Percentiles rank a stretch among this genome's conserved stretches.
phyloP scores from a whole-genome alignment of 1,139 yeast genomes.

The Hemisphaericaspora lyxosophila region DNA sequence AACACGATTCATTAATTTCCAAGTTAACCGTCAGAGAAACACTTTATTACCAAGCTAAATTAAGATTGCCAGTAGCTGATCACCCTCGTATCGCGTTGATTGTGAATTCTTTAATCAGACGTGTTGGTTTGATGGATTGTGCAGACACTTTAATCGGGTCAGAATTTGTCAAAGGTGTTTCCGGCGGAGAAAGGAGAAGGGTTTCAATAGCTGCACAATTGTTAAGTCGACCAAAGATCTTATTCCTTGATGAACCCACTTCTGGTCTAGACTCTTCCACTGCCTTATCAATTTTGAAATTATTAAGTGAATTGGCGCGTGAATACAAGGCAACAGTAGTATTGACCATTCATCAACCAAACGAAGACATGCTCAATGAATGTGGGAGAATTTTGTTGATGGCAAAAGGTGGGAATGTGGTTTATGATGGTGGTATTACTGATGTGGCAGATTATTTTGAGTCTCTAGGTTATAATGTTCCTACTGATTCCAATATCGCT shows the following conservation, averaged over 20 bases:
- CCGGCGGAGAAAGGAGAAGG: slow-evolving; percentile 87
- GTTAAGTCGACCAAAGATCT: slow-evolving; percentile 65
- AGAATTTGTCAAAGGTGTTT: slow-evolving; percentile 64
- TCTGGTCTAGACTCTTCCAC: slow-evolving; percentile 82
- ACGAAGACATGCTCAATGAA: slow-evolving; percentile 54
- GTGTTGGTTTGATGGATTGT: slow-evolving; percentile 74
- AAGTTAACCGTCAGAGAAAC: slow-evolving; percentile 79
- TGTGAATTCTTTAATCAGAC: slow-evolving; percentile 57
- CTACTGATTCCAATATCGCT: slow-evolving; percentile 61
- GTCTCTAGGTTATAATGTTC: slow-evolving; percentile 50
- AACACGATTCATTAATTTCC: slow-evolving; percentile 72
- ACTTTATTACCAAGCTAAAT: slow-evolving; percentile 64
- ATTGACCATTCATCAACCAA: slow-evolving; percentile 84
- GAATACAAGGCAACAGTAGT: slow-evolving; percentile 68
- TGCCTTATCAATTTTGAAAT: slow-evolving; percentile 64
- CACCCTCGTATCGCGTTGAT: slow-evolving; percentile 30
- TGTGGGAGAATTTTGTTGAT: slow-evolving; percentile 67
- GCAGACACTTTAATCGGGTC: slow-evolving; percentile 76
- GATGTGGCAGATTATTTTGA: slow-evolving; percentile 44
- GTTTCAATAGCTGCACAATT: slow-evolving; percentile 81
- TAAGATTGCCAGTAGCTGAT: slow-evolving; percentile 50
- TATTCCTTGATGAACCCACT: slow-evolving; percentile 83
- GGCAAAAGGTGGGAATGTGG: slow-evolving; percentile 71
- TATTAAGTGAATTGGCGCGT: slow-evolving; percentile 55
- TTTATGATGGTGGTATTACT: slow-evolving; percentile 53